Evolutionary conservation across 768 basidiomycete species (phyloP), one percentile per base, ranked within the genome.

Genomic region (Vararia minispora): DNA sequence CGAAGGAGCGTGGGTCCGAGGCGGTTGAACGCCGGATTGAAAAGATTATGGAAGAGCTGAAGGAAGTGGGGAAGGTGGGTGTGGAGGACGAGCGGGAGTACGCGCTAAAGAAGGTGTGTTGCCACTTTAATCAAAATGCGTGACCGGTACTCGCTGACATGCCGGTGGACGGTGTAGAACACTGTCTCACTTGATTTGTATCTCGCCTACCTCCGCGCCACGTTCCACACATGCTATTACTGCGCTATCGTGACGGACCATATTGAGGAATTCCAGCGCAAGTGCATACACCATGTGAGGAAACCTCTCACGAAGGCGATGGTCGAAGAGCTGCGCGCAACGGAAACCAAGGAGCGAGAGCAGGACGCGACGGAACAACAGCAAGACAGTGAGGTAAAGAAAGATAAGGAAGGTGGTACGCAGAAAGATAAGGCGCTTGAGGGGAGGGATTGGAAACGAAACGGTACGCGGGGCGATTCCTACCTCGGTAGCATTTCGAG

Each of bases 161-260:
- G 48, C 43, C 52, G 58, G 37, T 40, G 28, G 33, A 52, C 37
- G 23, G 43, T 51, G 26, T 25, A 18, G 21, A 56, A 90, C 86
- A 76, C 76, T 51, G 71, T 75, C 52, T 73, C 84, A 52, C 72
- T 97, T 60, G 95, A 99, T 65, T 66, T 94, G 59, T 90, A 90
- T 61, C 68, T 98, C 59, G 80, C 83, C 36, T 98, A 95, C 63
- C 66, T 99, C 55, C 87, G 95, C 50, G 72, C 78, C 57, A 92
- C 86, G 39, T 91, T 83, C 62, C 73, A 89, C 72, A 79, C 87
- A 54, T 95, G 95, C 74, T 99, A 94, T 64, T 99, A 99, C 65
- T 99, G 95, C 70, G 80, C 83, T 52, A 79, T 88, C 56, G 75
- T 87, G 50, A 83, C 80, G 58, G 83, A 94, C 64, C 90, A 90